These are phyloP conservation scores for Gaertneriomyces semiglobifer DNA, from an alignment of 192 early-diverging fungal genomes.

Conservation along the genomic window DNA sequence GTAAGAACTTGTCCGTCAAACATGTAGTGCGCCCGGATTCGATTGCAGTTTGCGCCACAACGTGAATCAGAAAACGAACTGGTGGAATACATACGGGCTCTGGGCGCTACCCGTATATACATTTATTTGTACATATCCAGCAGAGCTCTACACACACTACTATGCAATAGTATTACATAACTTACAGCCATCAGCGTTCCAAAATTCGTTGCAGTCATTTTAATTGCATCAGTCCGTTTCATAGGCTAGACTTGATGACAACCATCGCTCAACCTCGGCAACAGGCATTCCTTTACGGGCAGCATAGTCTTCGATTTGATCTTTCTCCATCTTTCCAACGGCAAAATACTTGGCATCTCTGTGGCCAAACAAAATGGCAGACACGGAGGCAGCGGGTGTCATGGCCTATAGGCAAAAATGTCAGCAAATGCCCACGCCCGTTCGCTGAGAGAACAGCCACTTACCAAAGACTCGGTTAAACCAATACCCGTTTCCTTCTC, in stretches of 20 bases:
- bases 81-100: too few species aligned
- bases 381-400: constrained; percentile 87
- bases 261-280: constrained; percentile 70
- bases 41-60: too few species aligned
- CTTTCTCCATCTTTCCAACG: constrained; percentile 89
- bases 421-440: neutral
- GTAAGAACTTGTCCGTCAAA: too few species aligned
- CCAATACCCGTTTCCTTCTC: constrained; percentile 75
- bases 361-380: constrained; percentile 72
- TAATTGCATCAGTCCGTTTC: constrained; percentile 39
- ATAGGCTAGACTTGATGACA: constrained; percentile 73
- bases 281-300: constrained; percentile 63
- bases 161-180: too few species aligned
- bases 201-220: neutral
- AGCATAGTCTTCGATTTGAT: constrained; percentile 80
- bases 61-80: too few species aligned
- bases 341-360: constrained; percentile 86
- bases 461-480: constrained; percentile 80
- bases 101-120: too few species aligned
- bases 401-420: constrained; percentile 57
- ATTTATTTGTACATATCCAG: too few species aligned
- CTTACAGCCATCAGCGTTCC: too few species aligned
- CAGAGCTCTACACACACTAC: too few species aligned
- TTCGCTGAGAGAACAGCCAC: neutral
- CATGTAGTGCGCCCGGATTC: too few species aligned